phyloP scores from a whole-genome alignment of 2,329 filamentous ascomycete genomes.

The Neopestalotiopsis rosae region DNA sequence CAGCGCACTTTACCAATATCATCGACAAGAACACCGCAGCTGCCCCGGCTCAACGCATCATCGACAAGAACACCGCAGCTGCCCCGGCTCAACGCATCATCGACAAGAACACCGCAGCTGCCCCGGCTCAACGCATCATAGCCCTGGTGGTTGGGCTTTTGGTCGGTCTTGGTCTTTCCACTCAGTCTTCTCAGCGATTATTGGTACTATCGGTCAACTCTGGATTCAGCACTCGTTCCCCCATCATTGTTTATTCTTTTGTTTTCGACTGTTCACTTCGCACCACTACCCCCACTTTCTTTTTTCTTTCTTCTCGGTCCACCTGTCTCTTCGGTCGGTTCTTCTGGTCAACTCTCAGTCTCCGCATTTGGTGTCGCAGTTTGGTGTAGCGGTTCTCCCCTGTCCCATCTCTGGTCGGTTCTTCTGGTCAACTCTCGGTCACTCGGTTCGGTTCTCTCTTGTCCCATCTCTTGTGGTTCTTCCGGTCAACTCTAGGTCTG shows the following conservation, averaged over 20 bases:
- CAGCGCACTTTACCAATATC: not conserved
- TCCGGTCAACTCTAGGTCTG: too few relatives aligned
- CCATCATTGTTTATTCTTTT: too few relatives aligned
- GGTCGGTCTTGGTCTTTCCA: slow-evolving; percentile 4
- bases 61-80: slow-evolving; percentile 12
- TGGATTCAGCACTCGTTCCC: not conserved
- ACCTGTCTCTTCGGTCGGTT: not conserved
- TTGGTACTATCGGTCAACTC: not conserved
- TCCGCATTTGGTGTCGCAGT: not conserved
- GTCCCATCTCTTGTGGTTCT: too few relatives aligned
- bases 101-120: slow-evolving; percentile 15
- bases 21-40: slow-evolving; percentile 4
- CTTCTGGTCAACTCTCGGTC: not conserved
- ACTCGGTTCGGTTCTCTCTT: too few relatives aligned
- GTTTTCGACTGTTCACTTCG: too few relatives aligned
- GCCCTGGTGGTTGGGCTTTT: not conserved
- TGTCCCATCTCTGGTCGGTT: not conserved
- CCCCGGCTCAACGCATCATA: slow-evolving; percentile 4
- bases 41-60: too few relatives aligned
- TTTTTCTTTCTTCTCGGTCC: not conserved
- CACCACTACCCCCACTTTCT: not conserved
- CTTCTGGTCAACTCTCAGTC: not conserved
- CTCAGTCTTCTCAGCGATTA: not conserved
- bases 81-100: slow-evolving; percentile 6
- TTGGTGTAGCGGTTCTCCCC: not conserved